Conservation (phyloP, 2,329 filamentous ascomycete species). For the Amesomyces nigricolor region DNA sequence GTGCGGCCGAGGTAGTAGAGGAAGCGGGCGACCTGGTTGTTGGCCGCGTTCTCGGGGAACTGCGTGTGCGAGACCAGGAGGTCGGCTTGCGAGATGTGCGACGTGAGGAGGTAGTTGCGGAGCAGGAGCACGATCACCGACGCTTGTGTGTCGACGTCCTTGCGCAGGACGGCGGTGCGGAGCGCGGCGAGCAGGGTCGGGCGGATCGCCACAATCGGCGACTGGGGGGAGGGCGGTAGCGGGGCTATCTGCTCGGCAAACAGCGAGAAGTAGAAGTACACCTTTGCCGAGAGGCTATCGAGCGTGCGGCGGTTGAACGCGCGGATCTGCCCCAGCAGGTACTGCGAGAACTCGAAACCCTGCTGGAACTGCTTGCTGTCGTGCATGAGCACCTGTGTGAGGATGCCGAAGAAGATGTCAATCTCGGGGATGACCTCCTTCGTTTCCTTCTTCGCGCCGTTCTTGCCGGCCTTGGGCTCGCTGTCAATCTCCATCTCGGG, state of each 20-base stretch:
- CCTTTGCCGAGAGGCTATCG: slow-evolving; percentile 88
- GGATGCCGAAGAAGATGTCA: slow-evolving; percentile 81
- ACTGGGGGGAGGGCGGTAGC: slow-evolving; percentile 81
- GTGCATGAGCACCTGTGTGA: slow-evolving; percentile 81
- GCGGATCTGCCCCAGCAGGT: slow-evolving; percentile 79
- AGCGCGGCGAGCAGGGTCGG: slow-evolving; percentile 82
- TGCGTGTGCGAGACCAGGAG: slow-evolving; percentile 91
- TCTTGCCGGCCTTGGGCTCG: slow-evolving; percentile 52
- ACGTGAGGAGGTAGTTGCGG: slow-evolving; percentile 92
- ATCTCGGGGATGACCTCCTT: slow-evolving; percentile 83
- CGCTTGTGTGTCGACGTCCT: slow-evolving; percentile 95
- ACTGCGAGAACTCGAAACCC: slow-evolving; percentile 78
- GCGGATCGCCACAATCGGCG: slow-evolving; percentile 79
- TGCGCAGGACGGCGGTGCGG: slow-evolving; percentile 89
- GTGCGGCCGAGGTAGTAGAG: slow-evolving; percentile 96
- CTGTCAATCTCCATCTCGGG: slow-evolving; percentile 70
- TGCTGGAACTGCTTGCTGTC: slow-evolving; percentile 76
- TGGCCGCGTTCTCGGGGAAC: slow-evolving; percentile 89
- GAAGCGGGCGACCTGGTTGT: slow-evolving; percentile 97
- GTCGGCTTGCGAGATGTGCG: slow-evolving; percentile 95
- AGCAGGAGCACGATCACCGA: slow-evolving; percentile 91
- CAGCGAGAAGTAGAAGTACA: slow-evolving; percentile 96
- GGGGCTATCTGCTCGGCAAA: slow-evolving; percentile 90
- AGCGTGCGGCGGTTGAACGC: slow-evolving; percentile 87
- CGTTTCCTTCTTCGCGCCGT: slow-evolving; percentile 50